A percentile compares a stretch with the other conserved stretches of the same genome.
Conservation (phyloP, 345 rosid species). For the Zanthoxylum bungeanum region DNA sequence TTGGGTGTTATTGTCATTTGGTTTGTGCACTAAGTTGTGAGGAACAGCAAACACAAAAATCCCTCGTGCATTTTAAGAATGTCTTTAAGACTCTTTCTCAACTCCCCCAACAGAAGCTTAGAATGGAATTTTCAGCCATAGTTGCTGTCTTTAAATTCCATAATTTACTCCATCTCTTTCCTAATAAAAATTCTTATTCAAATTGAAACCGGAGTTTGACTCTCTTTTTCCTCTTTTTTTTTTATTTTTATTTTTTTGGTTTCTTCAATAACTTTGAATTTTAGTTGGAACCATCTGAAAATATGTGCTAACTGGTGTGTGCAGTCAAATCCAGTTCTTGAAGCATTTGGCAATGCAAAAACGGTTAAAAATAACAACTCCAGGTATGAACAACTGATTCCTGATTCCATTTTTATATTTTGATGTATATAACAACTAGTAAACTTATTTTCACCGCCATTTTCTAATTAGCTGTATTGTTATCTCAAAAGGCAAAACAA, state of each 20-base stretch:
- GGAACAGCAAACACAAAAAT: neutral
- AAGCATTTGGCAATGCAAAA: constrained; percentile 96
- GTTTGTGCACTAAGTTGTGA: constrained; percentile 1
- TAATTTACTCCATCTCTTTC: constrained; percentile 3
- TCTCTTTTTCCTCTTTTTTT: constrained; percentile 4
- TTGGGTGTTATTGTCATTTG: neutral
- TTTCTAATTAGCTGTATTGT: neutral
- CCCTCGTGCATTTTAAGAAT: neutral
- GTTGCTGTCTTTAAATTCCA: too few species aligned
- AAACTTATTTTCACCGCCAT: neutral
- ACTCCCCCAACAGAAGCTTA: too few species aligned
- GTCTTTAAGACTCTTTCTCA: neutral
- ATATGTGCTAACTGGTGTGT: constrained; percentile 25
- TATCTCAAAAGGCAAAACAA: neutral
- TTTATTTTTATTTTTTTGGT: too few species aligned
- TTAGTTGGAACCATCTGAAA: constrained; percentile 3
- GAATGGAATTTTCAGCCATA: too few species aligned
- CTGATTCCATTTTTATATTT: constrained; percentile 1
- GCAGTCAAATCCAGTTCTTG: constrained; percentile 96
- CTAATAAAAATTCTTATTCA: neutral
- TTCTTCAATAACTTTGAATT: too few species aligned
- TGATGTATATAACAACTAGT: neutral
- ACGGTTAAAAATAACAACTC: constrained; percentile 87
- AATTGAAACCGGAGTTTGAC: neutral
- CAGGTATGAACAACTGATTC: constrained; percentile 47